Conservation (phyloP, 2,329 filamentous ascomycete genomes). For the Aquanectria penicillioides region DNA sequence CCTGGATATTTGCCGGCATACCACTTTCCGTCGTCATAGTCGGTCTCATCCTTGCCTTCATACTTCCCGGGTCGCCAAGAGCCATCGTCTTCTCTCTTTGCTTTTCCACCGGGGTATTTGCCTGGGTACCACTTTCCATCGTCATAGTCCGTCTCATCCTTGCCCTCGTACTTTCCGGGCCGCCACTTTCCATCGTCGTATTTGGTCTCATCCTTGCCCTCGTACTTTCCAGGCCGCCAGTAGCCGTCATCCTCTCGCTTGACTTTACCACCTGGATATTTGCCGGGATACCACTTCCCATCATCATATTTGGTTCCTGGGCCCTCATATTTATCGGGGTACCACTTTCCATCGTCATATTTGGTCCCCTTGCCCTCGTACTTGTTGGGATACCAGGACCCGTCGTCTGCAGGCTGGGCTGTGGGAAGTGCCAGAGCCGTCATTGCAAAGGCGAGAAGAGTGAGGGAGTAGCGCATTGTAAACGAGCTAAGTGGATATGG, state of each 20-base stretch:
- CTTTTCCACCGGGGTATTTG: background rate
- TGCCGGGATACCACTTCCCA: background rate
- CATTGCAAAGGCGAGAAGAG: background rate
- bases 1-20: background rate
- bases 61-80: background rate
- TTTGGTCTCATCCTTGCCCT: background rate
- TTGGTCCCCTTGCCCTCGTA: background rate
- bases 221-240: background rate
- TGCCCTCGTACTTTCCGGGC: background rate
- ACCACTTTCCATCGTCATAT: background rate
- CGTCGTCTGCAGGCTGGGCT: background rate
- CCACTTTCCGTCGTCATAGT: background rate
- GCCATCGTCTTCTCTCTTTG: background rate
- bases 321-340: background rate
- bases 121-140: background rate
- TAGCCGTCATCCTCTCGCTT: background rate
- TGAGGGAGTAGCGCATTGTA: conserved; percentile 1
- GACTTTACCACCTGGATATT: background rate
- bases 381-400: background rate
- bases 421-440: conserved; percentile 3
- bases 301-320: background rate
- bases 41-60: background rate
- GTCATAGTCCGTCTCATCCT: background rate
- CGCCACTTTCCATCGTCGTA: background rate
- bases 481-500: no score